Base-by-base conservation (phyloP, 2,329 filamentous ascomycete genomes). In the Sphaerulina vaccinii region DNA sequence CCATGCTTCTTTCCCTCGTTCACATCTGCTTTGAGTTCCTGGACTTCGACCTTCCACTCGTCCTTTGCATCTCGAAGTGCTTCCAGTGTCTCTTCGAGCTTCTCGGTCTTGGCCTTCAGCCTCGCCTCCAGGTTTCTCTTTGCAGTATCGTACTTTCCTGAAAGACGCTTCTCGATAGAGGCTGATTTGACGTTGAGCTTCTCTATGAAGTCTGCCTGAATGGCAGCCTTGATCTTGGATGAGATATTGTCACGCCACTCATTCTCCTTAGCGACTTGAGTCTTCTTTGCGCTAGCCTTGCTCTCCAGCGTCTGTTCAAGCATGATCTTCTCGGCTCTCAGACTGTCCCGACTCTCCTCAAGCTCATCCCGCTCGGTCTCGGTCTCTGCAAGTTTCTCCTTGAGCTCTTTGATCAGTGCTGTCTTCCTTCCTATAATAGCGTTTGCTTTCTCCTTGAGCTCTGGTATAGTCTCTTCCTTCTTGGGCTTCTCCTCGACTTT, bases 21-120 rank as follows among this genome's bases (percentile, higher is more conserved):
- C 19, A 32, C 38, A 27, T 54, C 41, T 1, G 54, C 52, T 43
- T 55, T 61, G 16, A 35, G 21, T 2, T 51, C 42, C 2, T 38
- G 47, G 45, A 56, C 54, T 19, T 54, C 52, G 4, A 48, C 46
- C 27, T 48, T 48, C 15, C 49, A 51, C 23, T 51, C 41, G n/a
- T 36, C 41, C 35, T 54, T 54, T 10, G 35, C 10, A 0, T 43
- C 21, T 11, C 39, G 35, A 3, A 47, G 16, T n/a, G 47, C 27
- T 1, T 47, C 16, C n/a, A 35, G 9, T 4, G 39, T 21, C 3
- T 11, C 16, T 1, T 47, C 38, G 13, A 51, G 49, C 46, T 46
- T 51, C 7, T 51, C 42, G 7, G 35, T 29, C n/a, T 42, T 50
- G 11, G 46, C 35, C 15, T 50, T n/a, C 23, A 51, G 33, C 27